Evolutionary conservation across 1,139 yeast genomes (phyloP).

Genomic region (Geotrichum cucujoidarum): DNA sequence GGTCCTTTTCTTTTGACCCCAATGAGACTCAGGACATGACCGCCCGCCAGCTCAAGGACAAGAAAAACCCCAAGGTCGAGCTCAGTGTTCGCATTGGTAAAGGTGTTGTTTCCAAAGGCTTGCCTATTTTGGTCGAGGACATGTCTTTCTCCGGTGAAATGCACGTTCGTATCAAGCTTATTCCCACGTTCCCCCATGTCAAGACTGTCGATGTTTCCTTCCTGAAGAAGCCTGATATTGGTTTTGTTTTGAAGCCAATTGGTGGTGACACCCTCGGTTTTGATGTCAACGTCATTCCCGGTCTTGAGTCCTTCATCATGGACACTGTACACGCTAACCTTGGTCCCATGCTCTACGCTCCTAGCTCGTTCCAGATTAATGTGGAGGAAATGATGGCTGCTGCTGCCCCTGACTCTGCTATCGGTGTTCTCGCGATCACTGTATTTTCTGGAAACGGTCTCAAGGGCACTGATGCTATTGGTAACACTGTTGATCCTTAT

Average conservation of each 20-base stretch:
- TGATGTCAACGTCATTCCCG: slow-evolving; percentile 84
- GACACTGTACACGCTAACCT: slow-evolving; percentile 79
- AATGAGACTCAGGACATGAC: slow-evolving; percentile 78
- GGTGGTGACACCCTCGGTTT: slow-evolving; percentile 81
- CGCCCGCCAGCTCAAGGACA: slow-evolving; percentile 73
- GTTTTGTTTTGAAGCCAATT: slow-evolving; percentile 65
- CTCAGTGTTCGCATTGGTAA: slow-evolving; percentile 41
- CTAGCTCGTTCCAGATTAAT: slow-evolving; percentile 87
- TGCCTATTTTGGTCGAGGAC: slow-evolving; percentile 43
- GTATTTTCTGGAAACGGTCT: slow-evolving; percentile 63
- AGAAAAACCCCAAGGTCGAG: slow-evolving; percentile 69
- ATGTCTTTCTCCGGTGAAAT: slow-evolving; percentile 62
- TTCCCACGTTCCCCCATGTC: slow-evolving; percentile 84
- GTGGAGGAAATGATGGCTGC: slow-evolving; percentile 88
- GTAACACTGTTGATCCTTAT: slow-evolving; percentile 87
- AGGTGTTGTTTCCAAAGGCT: slow-evolving; percentile 38
- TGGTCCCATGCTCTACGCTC: slow-evolving; percentile 83
- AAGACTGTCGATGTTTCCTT: slow-evolving; percentile 84
- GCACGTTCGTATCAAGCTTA: slow-evolving; percentile 82
- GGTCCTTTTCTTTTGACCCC: slow-evolving; percentile 86
- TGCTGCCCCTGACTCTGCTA: slow-evolving; percentile 69
- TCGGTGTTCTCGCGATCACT: slow-evolving; percentile 75
- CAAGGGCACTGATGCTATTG: slow-evolving; percentile 60
- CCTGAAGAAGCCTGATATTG: slow-evolving; percentile 80
- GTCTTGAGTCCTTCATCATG: slow-evolving; percentile 71